A percentile compares a stretch with the other conserved stretches of the same genome.
These are phyloP conservation scores for Jatropha curcas DNA, from an alignment of 345 rosid genomes.

Conservation along the genomic window DNA sequence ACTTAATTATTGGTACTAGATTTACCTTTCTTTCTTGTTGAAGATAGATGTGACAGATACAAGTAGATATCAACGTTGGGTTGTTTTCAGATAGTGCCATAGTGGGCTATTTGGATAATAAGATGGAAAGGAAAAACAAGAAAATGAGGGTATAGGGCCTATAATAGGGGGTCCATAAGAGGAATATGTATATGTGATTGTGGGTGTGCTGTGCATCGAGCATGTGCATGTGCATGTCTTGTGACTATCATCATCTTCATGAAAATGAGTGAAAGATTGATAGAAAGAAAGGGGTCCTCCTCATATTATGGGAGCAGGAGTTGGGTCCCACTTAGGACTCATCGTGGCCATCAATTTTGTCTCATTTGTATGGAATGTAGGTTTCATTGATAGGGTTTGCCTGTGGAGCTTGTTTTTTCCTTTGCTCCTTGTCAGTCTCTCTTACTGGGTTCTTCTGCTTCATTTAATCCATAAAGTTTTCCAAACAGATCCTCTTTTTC, in stretches of 20 bases:
- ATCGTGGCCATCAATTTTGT: conserved; percentile 33
- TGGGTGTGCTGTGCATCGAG: neutral
- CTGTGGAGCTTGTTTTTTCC: neutral
- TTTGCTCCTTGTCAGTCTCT: neutral
- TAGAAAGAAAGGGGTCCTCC: neutral
- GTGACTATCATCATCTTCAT: conserved; percentile 32
- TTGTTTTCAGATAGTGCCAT: conserved; percentile 26
- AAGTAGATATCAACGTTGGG: conserved; percentile 15
- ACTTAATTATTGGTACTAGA: no score
- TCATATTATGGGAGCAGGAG: conserved; percentile 8
- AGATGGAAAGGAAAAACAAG: neutral
- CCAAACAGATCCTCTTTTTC: no score
- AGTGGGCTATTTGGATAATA: neutral
- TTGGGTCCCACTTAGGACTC: conserved; percentile 20
- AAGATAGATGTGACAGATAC: no score
- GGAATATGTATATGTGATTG: neutral
- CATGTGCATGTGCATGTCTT: conserved; percentile 18
- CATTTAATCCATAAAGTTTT: conserved; percentile 25
- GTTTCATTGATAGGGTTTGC: conserved; percentile 33
- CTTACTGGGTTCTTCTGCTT: conserved; percentile 14
- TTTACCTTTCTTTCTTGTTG: no score
- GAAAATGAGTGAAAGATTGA: conserved; percentile 15
- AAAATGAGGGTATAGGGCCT: neutral
- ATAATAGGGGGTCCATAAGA: neutral
- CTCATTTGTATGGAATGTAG: conserved; percentile 38